Base-by-base conservation (phyloP, 306 rosid genomes). In the Vigna nakashimae region DNA sequence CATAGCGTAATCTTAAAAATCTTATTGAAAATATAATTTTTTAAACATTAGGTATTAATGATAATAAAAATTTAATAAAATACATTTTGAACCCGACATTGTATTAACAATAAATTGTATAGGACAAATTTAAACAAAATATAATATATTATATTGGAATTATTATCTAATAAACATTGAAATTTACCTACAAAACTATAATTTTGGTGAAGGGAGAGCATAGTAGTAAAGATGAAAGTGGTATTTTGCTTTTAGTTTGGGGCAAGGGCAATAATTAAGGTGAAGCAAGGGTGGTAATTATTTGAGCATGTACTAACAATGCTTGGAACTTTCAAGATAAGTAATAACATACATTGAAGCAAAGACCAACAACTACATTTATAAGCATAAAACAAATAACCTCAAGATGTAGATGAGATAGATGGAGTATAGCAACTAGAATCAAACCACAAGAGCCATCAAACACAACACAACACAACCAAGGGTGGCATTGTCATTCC, bases 401-500 rank as follows among this genome's bases (percentile, higher is more conserved):
- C 53, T n/a, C 53, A 53, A 4, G 50, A 65, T 72, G 72, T 78
- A 34, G 73, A 69, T 56, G 70, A 43, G 60, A 22, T 18, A 43
- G 55, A 26, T 26, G 28, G 28, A 26, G 28, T 26, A 26, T 26
- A 26, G 28, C 3, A 26, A 26, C 3, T 26, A 26, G 28, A 20
- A 20, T 20, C 14, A 10, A 43, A 43, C 48, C 48, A 10, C 14
- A 9, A 43, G 0, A 42, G 12, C 48, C 16, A 57, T 22, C 13
- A 32, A 17, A 72, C 71, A 72, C 75, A 38, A 72, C 71, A 72
- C 75, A 38, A 4, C 12, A 50, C 56, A 59, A 22, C 64, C 84
- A 57, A 70, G 97, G 94, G 80, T 26, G 85, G 40, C 0, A 58
- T 22, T 3, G 91, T 93, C 63, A 84, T 2, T 87, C 32, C 30